phyloP scores from a whole-genome alignment of 768 basidiomycete genomes.

The Heimioporus sp. region DNA sequence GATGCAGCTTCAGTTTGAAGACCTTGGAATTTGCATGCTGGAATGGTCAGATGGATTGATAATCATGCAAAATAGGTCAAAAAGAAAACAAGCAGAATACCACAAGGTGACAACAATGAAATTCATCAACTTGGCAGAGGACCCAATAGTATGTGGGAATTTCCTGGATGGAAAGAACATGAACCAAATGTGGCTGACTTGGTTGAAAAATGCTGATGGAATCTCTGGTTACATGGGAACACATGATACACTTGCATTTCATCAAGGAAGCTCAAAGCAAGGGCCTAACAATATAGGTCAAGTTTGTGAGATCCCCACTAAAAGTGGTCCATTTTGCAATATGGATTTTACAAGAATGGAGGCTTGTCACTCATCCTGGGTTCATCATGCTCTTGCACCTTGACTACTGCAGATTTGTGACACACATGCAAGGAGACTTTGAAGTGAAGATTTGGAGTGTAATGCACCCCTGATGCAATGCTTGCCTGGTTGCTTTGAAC shows the following conservation, averaged over 20 bases:
- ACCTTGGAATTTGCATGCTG: neutral
- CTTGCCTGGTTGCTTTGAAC: neutral
- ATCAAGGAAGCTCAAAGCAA: neutral
- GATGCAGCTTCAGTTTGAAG: neutral
- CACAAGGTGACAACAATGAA: neutral
- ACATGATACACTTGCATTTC: neutral
- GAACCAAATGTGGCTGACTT: neutral
- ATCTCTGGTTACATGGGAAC: constrained; percentile 1
- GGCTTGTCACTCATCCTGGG: neutral
- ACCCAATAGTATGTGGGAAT: neutral
- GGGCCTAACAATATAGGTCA: no score
- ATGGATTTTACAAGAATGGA: constrained; percentile 3
- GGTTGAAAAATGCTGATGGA: neutral
- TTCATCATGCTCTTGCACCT: neutral
- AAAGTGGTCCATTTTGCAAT: neutral
- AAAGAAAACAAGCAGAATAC: neutral
- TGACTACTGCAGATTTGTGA: constrained; percentile 1
- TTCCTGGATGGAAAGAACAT: constrained; percentile 4
- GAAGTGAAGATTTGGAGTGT: neutral
- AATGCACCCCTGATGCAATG: neutral
- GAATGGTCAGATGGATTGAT: neutral
- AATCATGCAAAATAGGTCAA: no score
- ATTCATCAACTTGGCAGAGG: neutral
- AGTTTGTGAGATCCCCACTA: no score
- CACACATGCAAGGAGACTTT: neutral